phyloP scores from a whole-genome alignment of 2,329 filamentous ascomycete species.

The Hymenoscyphus linearis region DNA sequence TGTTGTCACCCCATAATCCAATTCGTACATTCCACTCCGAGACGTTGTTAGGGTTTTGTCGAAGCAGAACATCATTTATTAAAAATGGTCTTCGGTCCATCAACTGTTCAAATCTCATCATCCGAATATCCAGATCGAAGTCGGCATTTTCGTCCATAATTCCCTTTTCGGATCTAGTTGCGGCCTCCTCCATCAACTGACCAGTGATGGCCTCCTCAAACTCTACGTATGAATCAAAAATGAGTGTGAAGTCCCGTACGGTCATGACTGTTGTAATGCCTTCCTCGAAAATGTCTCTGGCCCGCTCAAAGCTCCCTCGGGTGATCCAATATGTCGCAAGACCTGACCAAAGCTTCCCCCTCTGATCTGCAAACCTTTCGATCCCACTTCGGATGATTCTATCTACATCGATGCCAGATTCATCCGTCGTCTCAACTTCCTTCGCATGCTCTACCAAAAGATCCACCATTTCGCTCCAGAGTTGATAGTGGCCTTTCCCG shows the following conservation, averaged over 20 bases:
- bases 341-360: slow-evolving; percentile 91
- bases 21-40: slow-evolving; percentile 96
- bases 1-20: slow-evolving; percentile 92
- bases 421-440: slow-evolving; percentile 74
- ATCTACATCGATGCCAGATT: slow-evolving; percentile 83
- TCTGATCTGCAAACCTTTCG: slow-evolving; percentile 82
- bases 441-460: slow-evolving; percentile 85
- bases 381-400: slow-evolving; percentile 91
- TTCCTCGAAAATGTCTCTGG: slow-evolving; percentile 91
- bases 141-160: slow-evolving; percentile 77
- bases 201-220: slow-evolving; percentile 96
- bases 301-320: slow-evolving; percentile 84
- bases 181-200: slow-evolving; percentile 82
- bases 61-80: slow-evolving; percentile 88
- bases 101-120: slow-evolving; percentile 96
- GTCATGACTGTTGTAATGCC: slow-evolving; percentile 98
- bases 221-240: slow-evolving; percentile 94
- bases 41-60: slow-evolving; percentile 95
- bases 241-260: slow-evolving; percentile 90
- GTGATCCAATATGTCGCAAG: slow-evolving; percentile 96
- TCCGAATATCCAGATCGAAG: slow-evolving; percentile 89
- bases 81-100: slow-evolving; percentile 97
- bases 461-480: slow-evolving; percentile 98
- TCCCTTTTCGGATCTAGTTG: slow-evolving; percentile 72
- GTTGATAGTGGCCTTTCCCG: slow-evolving; percentile 89